Evolutionary conservation across 495 filamentous ascomycete species (phyloP), one percentile per base, ranked within the genome.

Genomic region (Oleoguttula mirabilis): DNA sequence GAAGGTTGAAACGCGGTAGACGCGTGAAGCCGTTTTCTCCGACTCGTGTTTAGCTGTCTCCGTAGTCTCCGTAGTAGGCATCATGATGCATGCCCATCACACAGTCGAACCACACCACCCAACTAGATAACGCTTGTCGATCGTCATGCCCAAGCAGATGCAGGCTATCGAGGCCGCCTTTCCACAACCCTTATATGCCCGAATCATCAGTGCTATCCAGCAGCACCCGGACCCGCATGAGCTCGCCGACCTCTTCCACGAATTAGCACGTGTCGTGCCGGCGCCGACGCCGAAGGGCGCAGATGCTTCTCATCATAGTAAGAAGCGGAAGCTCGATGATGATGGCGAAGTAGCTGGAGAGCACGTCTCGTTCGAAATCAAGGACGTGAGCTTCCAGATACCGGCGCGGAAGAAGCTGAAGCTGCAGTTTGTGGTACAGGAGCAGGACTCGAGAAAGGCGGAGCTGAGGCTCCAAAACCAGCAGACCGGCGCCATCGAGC

Each of bases 391-490:
- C 45, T 60, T 64, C 42, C 56, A 55, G 16, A 45, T 61, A 4
- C 90, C 90, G 12, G 80, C 84, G 64, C 71, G 90, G 47, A 98
- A 95, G 66, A 98, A 96, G 66, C 77, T 88, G 54, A 81, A 73
- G 31, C 64, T 96, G 21, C 80, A 84, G 61, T 67, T 96, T 12
- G 40, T 60, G 12, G 20, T 21, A 2, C 32, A 39, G 14, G 36
- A 34, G 19, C 60, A 60, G 14, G 60, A 61, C 65, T 75, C 56
- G 51, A 67, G 51, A 51, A 42, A 14, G 30, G 21, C 31, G 24
- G 79, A 76, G 39, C 57, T 95, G 31, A 79, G 80, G 41, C 84
- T 80, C 7, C 68, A 75, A 16, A 77, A 77, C 34, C 67, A 79
- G 6, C 61, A 72, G 14, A 76, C 74, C 10, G 76, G 76, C 24